Percentiles rank a stretch among this genome's conserved stretches.
phyloP scores from a whole-genome alignment of 805 yeast species.

The Candida loeiensis region DNA sequence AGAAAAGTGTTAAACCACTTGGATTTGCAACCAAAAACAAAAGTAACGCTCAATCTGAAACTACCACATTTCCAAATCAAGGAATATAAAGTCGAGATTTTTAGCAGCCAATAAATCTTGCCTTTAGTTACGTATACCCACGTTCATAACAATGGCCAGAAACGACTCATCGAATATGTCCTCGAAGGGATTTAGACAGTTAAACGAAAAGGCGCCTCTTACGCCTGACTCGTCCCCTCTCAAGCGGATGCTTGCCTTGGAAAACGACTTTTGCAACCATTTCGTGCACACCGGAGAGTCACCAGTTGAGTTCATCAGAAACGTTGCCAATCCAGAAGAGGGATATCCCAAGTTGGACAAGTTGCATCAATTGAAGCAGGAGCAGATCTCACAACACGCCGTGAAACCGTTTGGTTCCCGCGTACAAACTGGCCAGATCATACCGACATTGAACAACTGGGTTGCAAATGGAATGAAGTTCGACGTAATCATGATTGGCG shows the following conservation, averaged over 20 bases:
- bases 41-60: not conserved
- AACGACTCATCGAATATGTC: not conserved
- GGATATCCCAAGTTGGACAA: conserved; percentile 85
- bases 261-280: conserved; percentile 72
- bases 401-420: conserved; percentile 65
- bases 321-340: conserved; percentile 60
- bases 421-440: conserved; percentile 49
- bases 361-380: conserved; percentile 60
- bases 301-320: conserved; percentile 65
- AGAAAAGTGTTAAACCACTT: not conserved
- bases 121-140: no score
- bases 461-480: conserved; percentile 56
- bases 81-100: not conserved
- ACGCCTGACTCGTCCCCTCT: not conserved
- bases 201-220: not conserved
- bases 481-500: conserved; percentile 91
- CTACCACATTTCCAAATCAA: not conserved
- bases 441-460: conserved; percentile 60
- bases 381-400: conserved; percentile 52
- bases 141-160: not conserved
- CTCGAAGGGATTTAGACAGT: not conserved
- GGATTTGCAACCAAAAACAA: conserved; percentile 7
- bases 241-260: conserved; percentile 16
- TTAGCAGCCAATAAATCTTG: conserved; percentile 1
- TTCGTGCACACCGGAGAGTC: conserved; percentile 59